Percentiles rank a stretch among this genome's conserved stretches.
Evolutionary conservation across 2,329 filamentous ascomycete species (phyloP).

Genomic region (Colletotrichum abscissum): DNA sequence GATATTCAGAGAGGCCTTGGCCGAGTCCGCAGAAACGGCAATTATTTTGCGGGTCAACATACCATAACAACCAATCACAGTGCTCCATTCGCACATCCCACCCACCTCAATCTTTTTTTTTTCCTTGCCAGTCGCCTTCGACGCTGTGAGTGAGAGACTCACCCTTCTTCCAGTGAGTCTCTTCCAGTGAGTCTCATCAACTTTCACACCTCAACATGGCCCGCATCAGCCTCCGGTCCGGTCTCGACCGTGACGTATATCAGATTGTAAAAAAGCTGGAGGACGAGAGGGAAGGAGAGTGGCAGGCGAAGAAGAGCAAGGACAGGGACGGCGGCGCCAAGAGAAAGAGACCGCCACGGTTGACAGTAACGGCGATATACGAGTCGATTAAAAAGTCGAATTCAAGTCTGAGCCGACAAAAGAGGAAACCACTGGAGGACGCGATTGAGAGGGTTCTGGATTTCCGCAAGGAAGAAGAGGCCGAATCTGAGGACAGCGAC

Average conservation of each 20-base stretch:
- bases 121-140: not conserved
- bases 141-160: not conserved
- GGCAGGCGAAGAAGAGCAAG: constrained; percentile 15
- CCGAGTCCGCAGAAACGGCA: not conserved
- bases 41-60: not conserved
- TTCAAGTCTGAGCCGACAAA: constrained; percentile 84
- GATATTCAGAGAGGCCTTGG: not conserved
- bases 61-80: not conserved
- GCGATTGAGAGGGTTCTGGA: constrained; percentile 85
- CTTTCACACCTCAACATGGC: constrained; percentile 9
- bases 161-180: not conserved
- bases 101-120: not conserved
- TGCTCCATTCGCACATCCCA: not conserved
- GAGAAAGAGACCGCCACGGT: constrained; percentile 39
- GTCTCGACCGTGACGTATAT: constrained; percentile 79
- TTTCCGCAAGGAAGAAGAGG: constrained; percentile 74
- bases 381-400: constrained; percentile 83
- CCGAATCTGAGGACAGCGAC: constrained; percentile 64
- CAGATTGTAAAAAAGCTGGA: constrained; percentile 82
- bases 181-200: not conserved
- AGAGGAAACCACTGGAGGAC: constrained; percentile 84
- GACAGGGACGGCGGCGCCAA: constrained; percentile 70
- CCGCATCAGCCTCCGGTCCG: constrained; percentile 58
- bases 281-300: constrained; percentile 68
- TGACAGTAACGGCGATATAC: constrained; percentile 75